Evolutionary conservation across 2,329 filamentous ascomycete species (phyloP), one percentile per base, ranked within the genome.

Genomic region (Parascedosporium putredinis): DNA sequence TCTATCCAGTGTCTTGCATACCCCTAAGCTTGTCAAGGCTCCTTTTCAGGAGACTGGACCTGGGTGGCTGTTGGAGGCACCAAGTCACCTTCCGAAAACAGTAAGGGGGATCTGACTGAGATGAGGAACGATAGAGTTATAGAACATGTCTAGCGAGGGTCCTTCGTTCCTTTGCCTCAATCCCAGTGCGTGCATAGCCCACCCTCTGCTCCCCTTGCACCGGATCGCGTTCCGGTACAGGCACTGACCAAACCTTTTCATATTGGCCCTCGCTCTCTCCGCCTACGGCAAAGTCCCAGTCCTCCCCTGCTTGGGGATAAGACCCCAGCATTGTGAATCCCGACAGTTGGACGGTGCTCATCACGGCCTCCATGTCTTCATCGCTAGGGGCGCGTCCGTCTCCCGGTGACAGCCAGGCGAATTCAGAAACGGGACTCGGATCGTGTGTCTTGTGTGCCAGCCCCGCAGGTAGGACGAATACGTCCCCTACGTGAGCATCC

Each of bases 381-480:
- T 59, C 59, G 27, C 61, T 59, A 27, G 65, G 61, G 9, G 58
- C 60, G 54, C 66, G 64, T 1, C 61, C 67, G 25, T 67, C 61
- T 0, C 72, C 70, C 0, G 74, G 73, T 29, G 69, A 69, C 49
- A 75, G 53, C 20, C 75, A 45, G 40, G 54, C 50, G 40, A 62
- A 56, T 3, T 53, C 57, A 0, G 59, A 62, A 7, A 55, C 54
- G 0, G 73, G 71, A 7, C 48, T 56, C 0, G 73, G 64, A 27
- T 72, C 55, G 53, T 68, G 69, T 0, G 74, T 77, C 61, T 79
- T 79, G 55, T 80, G 76, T 8, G 74, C 68, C 1, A 75, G 67
- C 0, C 77, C 76, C 0, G 75, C 74, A 0, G 78, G 78, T 2
- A 81, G 65, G 14, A 81, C 62, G 53, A 82, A 81, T 0, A 80